Conservation (phyloP, 805 yeast genomes). For the Sugiyamaella qingdaonensis region DNA sequence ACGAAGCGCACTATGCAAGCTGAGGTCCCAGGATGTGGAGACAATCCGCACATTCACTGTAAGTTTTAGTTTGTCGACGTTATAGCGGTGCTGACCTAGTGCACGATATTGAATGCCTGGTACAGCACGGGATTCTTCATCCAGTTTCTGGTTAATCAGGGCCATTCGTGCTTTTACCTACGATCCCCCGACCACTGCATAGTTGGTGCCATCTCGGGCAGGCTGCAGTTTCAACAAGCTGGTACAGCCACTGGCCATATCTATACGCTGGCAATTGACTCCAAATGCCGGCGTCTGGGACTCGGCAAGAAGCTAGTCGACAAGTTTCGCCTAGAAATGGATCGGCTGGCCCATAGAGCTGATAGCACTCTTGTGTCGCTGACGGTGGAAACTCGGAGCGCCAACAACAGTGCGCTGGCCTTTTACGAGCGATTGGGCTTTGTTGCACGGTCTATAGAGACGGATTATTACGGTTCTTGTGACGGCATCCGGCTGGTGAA, state of each 20-base stretch:
- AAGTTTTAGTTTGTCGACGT: not conserved
- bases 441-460: not conserved
- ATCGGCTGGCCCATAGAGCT: slow-evolving; percentile 1
- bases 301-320: slow-evolving; percentile 17
- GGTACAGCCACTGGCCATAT: slow-evolving; percentile 18
- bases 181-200: slow-evolving; percentile 2
- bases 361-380: slow-evolving; percentile 7
- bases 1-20: not conserved
- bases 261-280: slow-evolving; percentile 21
- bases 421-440: slow-evolving; percentile 20
- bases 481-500: slow-evolving; percentile 26
- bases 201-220: slow-evolving; percentile 19
- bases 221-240: slow-evolving; percentile 8
- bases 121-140: slow-evolving; percentile 21
- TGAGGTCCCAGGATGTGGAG: slow-evolving; percentile 12
- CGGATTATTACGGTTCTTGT: slow-evolving; percentile 6
- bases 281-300: slow-evolving; percentile 19
- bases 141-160: slow-evolving; percentile 18
- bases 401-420: slow-evolving; percentile 9
- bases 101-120: slow-evolving; percentile 2
- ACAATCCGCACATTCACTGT: slow-evolving; percentile 10
- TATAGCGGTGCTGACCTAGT: slow-evolving; percentile 1
- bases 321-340: slow-evolving; percentile 14
- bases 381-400: slow-evolving; percentile 12
- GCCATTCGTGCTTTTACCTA: slow-evolving; percentile 13